Evolutionary conservation across 2,329 filamentous ascomycete genomes (phyloP), one percentile per base, ranked within the genome.

Genomic region (Seiridium unicorne): DNA sequence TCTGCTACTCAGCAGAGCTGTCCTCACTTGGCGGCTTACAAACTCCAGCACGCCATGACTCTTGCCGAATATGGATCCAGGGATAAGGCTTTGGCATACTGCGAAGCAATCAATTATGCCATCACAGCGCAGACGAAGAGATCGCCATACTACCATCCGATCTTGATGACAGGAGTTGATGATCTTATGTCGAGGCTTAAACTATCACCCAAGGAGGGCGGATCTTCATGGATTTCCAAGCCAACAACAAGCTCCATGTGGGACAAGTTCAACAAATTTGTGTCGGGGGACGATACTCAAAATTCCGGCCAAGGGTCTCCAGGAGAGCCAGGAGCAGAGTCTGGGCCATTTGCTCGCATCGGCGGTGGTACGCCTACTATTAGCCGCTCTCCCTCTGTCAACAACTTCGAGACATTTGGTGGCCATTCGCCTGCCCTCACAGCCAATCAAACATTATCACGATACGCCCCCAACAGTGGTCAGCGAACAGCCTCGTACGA

Each of bases 261-360:
- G 84, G 93, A 88, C 64, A 92, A 90, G 61, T 97, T 99, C 77
- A 98, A 93, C 76, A 97, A 93, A 69, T 99, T 99, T 70, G 93
- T 99, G 62, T 88, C 91, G 56, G 96, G 95, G 11, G 94, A 97
- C 61, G 94, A 98, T 58, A 86, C 85, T 57, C 90, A 92, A 56
- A 81, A 81, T 40, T 81, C 81, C 8, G 86, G 84, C 0, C 82
- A 82, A 58, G 85, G 80, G 7, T 80, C 85, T 10, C 79, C 79
- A 4, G 82, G 81, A 57, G 86, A 85, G 49, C 80, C 74, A 40
- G 84, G 84, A 55, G 76, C 73, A 26, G 89, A 91, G 61, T 75
- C 84, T 57, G 92, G 93, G 0, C 93, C 92, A 1, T 98, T 99
- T 73, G 89, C 91, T 6, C 89, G 89, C 58, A 86, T 97, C 57